Conservation (phyloP, 768 basidiomycete genomes). For the Tricholoma saponaceum region DNA sequence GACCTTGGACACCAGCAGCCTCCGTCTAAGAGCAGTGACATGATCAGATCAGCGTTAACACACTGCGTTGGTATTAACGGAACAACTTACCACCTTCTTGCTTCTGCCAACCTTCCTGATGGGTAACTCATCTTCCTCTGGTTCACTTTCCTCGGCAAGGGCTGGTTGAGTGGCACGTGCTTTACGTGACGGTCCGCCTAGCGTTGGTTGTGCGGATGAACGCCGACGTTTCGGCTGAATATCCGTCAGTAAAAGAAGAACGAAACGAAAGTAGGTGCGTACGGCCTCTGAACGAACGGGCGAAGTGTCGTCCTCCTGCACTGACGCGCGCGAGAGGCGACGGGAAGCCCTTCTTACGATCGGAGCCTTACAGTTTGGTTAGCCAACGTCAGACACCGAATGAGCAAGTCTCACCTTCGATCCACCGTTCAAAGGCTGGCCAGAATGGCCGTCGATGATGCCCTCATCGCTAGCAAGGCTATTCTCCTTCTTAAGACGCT, state of each 20-base stretch:
- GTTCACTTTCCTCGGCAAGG: constrained; percentile 72
- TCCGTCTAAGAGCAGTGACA: constrained; percentile 29
- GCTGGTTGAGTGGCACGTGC: constrained; percentile 35
- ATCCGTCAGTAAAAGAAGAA: constrained; percentile 5
- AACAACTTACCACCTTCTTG: constrained; percentile 49
- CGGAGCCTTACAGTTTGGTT: constrained; percentile 11
- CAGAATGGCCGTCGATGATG: constrained; percentile 79
- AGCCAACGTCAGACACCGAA: not conserved
- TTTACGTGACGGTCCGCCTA: constrained; percentile 45
- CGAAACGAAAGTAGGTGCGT: constrained; percentile 18
- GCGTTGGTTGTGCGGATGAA: constrained; percentile 71
- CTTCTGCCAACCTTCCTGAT: constrained; percentile 56
- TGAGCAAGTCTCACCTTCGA: not conserved
- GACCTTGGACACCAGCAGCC: constrained; percentile 47
- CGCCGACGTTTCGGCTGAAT: constrained; percentile 72
- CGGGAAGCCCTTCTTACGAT: constrained; percentile 56
- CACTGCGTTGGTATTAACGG: not conserved
- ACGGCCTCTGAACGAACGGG: constrained; percentile 54
- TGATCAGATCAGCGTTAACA: not conserved
- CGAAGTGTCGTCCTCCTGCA: constrained; percentile 38
- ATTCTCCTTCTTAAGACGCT: constrained; percentile 60
- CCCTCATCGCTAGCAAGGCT: constrained; percentile 79
- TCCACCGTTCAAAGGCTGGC: constrained; percentile 44
- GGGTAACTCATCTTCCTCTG: constrained; percentile 60
- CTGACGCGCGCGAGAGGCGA: constrained; percentile 56